phyloP scores from a whole-genome alignment of 1,139 yeast species.

The Zhuliangozyma blackwelliae region DNA sequence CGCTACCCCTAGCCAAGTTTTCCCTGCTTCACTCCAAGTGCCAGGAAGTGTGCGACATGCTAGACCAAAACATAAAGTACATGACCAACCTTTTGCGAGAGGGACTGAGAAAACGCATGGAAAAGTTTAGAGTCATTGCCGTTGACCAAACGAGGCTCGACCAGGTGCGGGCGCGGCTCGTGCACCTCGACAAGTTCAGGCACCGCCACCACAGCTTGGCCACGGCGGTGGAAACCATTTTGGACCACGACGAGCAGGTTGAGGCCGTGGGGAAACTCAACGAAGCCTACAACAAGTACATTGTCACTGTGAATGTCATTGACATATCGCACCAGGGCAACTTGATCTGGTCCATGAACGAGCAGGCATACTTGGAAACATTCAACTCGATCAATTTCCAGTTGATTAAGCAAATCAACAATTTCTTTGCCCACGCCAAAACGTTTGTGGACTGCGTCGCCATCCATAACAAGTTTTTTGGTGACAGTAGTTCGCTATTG shows the following conservation, averaged over 20 bases:
- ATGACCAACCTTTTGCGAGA: constrained; percentile 61
- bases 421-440: constrained; percentile 23
- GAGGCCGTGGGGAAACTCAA: constrained; percentile 18
- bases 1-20: constrained; percentile 23
- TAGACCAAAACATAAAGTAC: constrained; percentile 34
- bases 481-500: constrained; percentile 16
- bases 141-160: constrained; percentile 44
- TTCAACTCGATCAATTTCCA: constrained; percentile 19
- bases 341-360: constrained; percentile 31
- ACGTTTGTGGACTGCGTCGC: constrained; percentile 27
- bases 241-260: constrained; percentile 13
- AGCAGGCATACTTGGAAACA: constrained; percentile 22
- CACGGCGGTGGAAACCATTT: constrained; percentile 29
- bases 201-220: constrained; percentile 52
- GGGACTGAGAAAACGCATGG: constrained; percentile 67
- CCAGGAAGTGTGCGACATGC: constrained; percentile 19
- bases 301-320: constrained; percentile 25
- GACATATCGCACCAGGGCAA: constrained; percentile 32
- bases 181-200: constrained; percentile 45
- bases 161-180: constrained; percentile 44
- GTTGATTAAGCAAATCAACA: constrained; percentile 22
- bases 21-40: constrained; percentile 12
- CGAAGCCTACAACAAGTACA: constrained; percentile 29
- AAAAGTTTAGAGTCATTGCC: constrained; percentile 64
- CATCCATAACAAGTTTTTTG: constrained; percentile 20